phyloP scores from a whole-genome alignment of 164 flowering plant species.

The Macadamia integrifolia region DNA sequence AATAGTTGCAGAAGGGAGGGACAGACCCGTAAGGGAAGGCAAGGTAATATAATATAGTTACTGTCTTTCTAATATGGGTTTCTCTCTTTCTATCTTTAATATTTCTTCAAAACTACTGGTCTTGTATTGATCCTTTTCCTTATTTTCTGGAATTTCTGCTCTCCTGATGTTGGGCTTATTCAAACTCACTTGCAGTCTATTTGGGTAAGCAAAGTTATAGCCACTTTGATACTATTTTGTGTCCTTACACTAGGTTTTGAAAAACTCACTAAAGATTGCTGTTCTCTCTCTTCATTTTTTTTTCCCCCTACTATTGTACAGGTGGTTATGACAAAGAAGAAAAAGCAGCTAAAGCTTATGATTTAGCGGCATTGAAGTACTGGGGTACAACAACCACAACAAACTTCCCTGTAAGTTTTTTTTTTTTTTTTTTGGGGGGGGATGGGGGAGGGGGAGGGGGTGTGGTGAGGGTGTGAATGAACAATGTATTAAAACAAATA shows the following conservation, averaged over 20 bases:
- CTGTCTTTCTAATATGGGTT: too few relatives aligned
- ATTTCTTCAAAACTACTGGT: not conserved
- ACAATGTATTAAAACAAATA: slow-evolving; percentile 82
- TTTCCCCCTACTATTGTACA: slow-evolving; percentile 11
- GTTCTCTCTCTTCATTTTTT: not conserved
- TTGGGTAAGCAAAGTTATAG: slow-evolving; percentile 51
- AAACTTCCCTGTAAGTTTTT: slow-evolving; percentile 63
- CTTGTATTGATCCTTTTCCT: slow-evolving; percentile 7
- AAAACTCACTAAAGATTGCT: too few relatives aligned
- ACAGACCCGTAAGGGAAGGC: slow-evolving; percentile 91
- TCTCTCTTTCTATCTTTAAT: too few relatives aligned
- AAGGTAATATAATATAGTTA: slow-evolving; percentile 43
- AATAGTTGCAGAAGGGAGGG: slow-evolving; percentile 97
- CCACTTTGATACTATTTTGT: not conserved
- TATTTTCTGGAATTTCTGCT: slow-evolving; percentile 10
- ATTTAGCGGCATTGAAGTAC: slow-evolving; percentile 90
- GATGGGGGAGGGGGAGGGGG: too few relatives aligned
- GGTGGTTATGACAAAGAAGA: slow-evolving; percentile 99
- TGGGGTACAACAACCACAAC: slow-evolving; percentile 94
- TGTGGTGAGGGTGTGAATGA: slow-evolving; percentile 96
- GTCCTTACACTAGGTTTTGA: not conserved
- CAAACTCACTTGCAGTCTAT: slow-evolving; percentile 54
- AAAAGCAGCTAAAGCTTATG: slow-evolving; percentile 92
- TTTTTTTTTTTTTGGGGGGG: too few relatives aligned
- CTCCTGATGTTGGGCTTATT: slow-evolving; percentile 17